Base-by-base conservation (phyloP, 2,329 filamentous ascomycete species). In the Epichloe glyceriae region DNA sequence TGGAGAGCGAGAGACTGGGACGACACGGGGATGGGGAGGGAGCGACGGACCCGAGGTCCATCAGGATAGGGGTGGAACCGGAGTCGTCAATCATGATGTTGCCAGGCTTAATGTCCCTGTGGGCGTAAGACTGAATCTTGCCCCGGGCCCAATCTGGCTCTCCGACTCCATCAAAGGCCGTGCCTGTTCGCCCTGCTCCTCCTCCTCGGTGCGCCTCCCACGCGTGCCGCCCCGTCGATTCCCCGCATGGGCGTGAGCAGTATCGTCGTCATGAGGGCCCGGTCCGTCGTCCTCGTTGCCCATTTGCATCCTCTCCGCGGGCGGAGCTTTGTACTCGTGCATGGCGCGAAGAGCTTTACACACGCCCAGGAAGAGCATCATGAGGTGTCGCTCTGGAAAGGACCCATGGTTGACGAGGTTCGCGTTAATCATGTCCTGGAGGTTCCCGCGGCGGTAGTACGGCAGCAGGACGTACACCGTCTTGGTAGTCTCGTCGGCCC, bases 41-140 rank as follows among this genome's bases (percentile, higher is more conserved):
- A 40, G 88, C 85, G 51, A 98, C 75, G 52, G 89, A 96, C 56
- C 93, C 93, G 22, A 98, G 82, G 65, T 98, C 93, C 93, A 98
- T 98, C 37, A 98, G 79, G 60, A 98, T 93, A 3, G 93, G 91
- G 33, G 83, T 83, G 53, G 82, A 79, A 58, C 93, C 93, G 60
- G 88, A 82, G 65, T 97, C 91, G 57, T 87, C 85, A 58, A 98
- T 95, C 93, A 98, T 98, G 64, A 98, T 95, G 70, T 98, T 98
- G 52, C 89, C 79, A 60, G 93, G 93, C 69, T 98, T 98, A 66
- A 98, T 95, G 68, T 98, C 93, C 58, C 93, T 78, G 69, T 98
- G 93, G 55, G 93, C 87, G 67, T 95, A 98, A 19, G 89, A 87
- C 58, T 86, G 77, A 54, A 80, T 73, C 52, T 82, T 80, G 47